Base-by-base conservation (phyloP, 108 stramenopile species). In the Conticribra guillardii region DNA sequence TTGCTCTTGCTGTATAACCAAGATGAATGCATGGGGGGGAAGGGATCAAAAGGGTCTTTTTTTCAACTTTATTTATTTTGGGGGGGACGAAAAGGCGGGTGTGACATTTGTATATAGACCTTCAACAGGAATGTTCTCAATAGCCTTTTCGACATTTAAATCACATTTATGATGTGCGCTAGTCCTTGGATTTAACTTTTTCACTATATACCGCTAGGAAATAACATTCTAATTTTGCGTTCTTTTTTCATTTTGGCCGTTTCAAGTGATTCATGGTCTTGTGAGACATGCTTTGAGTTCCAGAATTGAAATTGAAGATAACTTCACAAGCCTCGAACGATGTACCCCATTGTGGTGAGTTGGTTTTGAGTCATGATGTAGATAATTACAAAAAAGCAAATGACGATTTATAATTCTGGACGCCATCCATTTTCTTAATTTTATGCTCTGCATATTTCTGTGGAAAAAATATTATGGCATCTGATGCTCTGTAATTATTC, bases 1-100 rank as follows among this genome's bases (percentile, higher is more conserved):
- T 41, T 24, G 41, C n/a, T 51, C 50, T 56, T 60, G 29, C 55
- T 28, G 18, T 56, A 11, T 15, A 51, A 27, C 1, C 9, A 28
- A 56, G 29, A 56, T 28, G 18, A 23, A 31, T 16, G 30, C 11
- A 16, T 0, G 55, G 22, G 16, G 22, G 19, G 5, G n/a, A 18
- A 21, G 27, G 55, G 26, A 31, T 60, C 60, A 41, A 60, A 60
- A 45, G 60, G 34, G 22, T 56, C 28, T 33, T 26, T 60, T 34
- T 56, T 18, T 60, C 22, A 24, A 17, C 7, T 23, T 18, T 18
- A 45, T 44, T 32, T n/a, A 19, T 27, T 30, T 27, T 30, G 24
- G 22, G 60, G 37, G 37, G 60, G 60, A 60, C 41, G 60, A 60
- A 60, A 44, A 45, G 60, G 60, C 60, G 60, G 60, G 60, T 60